Conservation (phyloP, 2,329 filamentous ascomycete genomes). For the Cladosporium sp. region DNA sequence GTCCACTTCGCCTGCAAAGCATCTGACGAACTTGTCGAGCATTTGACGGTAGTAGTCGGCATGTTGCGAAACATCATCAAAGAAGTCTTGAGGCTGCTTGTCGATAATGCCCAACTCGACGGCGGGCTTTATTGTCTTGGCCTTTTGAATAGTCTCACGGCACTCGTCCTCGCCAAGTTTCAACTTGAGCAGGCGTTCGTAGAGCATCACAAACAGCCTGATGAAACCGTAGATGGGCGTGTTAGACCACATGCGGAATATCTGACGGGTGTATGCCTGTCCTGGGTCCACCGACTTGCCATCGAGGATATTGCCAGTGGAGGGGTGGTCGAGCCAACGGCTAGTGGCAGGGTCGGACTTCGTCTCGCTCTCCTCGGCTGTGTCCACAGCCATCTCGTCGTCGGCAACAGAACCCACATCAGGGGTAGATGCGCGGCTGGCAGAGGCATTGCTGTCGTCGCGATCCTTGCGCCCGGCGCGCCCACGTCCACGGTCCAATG, state of each 20-base stretch:
- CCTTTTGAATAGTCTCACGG: conserved; percentile 70
- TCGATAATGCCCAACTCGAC: conserved; percentile 81
- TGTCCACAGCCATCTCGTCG: conserved; percentile 65
- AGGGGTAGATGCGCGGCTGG: conserved; percentile 86
- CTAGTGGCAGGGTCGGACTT: conserved; percentile 59
- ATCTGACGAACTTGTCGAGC: conserved; percentile 81
- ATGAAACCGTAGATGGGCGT: conserved; percentile 93
- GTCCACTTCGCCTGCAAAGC: conserved; percentile 79
- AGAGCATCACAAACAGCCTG: conserved; percentile 88
- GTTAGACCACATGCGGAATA: conserved; percentile 90
- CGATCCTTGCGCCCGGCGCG: conserved; percentile 72
- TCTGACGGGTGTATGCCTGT: conserved; percentile 75
- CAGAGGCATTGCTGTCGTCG: conserved; percentile 74
- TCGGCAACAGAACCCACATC: conserved; percentile 77
- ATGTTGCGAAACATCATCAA: conserved; percentile 63
- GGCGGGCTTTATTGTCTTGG: conserved; percentile 76
- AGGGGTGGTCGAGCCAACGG: conserved; percentile 65
- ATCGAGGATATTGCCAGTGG: conserved; percentile 59
- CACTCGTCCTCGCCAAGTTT: conserved; percentile 78
- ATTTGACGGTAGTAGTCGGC: conserved; percentile 84
- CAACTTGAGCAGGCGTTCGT: conserved; percentile 78
- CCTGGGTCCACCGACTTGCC: conserved; percentile 70
- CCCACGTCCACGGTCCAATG: conserved; percentile 75
- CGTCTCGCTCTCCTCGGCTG: conserved; percentile 27
- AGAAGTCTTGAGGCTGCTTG: conserved; percentile 74